These are phyloP conservation scores for Ogataea angusta DNA, from an alignment of 805 yeast genomes.

Conservation along the genomic window DNA sequence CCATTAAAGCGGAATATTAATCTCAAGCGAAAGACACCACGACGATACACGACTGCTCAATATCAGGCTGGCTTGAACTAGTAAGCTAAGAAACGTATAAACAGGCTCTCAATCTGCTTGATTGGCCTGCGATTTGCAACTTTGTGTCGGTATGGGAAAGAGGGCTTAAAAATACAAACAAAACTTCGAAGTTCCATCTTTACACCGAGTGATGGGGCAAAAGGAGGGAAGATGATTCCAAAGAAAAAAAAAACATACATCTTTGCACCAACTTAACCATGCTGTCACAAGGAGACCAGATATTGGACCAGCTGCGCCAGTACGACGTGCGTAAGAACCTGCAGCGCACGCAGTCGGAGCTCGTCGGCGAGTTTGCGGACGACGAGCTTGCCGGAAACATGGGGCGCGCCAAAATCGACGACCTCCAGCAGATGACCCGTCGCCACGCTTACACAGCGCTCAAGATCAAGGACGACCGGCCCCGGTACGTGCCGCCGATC, in stretches of 20 bases:
- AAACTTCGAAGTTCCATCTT: constrained; percentile 5
- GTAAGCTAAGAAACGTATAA: neutral
- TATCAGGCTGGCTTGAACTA: neutral
- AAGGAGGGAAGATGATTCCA: neutral
- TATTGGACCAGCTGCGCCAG: constrained; percentile 33
- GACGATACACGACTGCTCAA: neutral
- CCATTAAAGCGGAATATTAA: neutral
- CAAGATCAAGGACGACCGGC: constrained; percentile 30
- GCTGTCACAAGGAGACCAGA: constrained; percentile 35
- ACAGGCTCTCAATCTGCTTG: neutral
- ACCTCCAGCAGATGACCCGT: neutral
- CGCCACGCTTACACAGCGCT: constrained; percentile 31
- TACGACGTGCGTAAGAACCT: constrained; percentile 31
- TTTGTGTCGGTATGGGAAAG: neutral
- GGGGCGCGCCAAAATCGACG: neutral
- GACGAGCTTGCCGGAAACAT: constrained; percentile 1
- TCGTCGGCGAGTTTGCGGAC: constrained; percentile 1
- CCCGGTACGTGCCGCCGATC: constrained; percentile 76
- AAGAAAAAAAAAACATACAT: constrained; percentile 1
- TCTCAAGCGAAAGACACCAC: constrained; percentile 2
- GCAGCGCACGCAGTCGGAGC: constrained; percentile 17
- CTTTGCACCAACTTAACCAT: constrained; percentile 13
- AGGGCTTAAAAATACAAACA: constrained; percentile 7
- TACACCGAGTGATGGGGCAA: neutral
- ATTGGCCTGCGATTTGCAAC: neutral